Evolutionary conservation across 2,329 filamentous ascomycete genomes (phyloP).

Genomic region (Xylariomycetidae sp.): DNA sequence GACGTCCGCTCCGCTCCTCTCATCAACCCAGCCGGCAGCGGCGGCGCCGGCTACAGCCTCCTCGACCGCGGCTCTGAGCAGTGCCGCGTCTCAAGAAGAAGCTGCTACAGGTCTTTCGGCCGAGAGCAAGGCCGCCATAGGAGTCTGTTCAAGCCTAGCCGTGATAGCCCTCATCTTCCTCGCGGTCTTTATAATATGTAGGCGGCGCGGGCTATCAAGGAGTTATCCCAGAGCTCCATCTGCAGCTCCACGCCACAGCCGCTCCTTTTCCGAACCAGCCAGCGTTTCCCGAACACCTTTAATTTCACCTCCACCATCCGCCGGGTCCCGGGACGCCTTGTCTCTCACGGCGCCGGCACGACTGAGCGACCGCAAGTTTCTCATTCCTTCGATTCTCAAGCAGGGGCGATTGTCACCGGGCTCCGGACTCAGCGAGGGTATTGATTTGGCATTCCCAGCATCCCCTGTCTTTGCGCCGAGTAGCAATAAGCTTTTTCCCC

Average conservation of each 20-base stretch:
- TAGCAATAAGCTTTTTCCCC: conserved; percentile 31
- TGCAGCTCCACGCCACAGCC: conserved; percentile 17
- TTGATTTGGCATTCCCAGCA: conserved; percentile 27
- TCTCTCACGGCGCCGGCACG: conserved; percentile 42
- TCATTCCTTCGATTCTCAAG: conserved; percentile 33
- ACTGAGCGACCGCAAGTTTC: conserved; percentile 43
- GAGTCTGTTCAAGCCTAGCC: conserved; percentile 35
- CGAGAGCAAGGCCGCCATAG: conserved; percentile 41
- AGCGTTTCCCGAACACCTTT: conserved; percentile 37
- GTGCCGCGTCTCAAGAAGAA: no score
- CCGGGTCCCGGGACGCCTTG: conserved; percentile 17
- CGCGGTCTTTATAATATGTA: conserved; percentile 33
- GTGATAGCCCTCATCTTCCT: conserved; percentile 33
- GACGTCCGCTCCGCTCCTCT: background rate
- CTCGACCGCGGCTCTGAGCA: conserved; percentile 12
- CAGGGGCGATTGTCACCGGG: conserved; percentile 11
- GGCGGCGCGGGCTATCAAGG: conserved; percentile 19
- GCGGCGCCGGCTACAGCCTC: conserved; percentile 8
- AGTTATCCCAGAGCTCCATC: conserved; percentile 13
- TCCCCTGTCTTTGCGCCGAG: conserved; percentile 35
- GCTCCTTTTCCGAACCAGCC: conserved; percentile 19
- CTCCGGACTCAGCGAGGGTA: conserved; percentile 2
- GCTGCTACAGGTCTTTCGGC: conserved; percentile 28
- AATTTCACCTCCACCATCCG: conserved; percentile 32
- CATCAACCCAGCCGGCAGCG: conserved; percentile 2